Conservation (phyloP, 2,329 filamentous ascomycete species). For the Nigrospora osmanthi region DNA sequence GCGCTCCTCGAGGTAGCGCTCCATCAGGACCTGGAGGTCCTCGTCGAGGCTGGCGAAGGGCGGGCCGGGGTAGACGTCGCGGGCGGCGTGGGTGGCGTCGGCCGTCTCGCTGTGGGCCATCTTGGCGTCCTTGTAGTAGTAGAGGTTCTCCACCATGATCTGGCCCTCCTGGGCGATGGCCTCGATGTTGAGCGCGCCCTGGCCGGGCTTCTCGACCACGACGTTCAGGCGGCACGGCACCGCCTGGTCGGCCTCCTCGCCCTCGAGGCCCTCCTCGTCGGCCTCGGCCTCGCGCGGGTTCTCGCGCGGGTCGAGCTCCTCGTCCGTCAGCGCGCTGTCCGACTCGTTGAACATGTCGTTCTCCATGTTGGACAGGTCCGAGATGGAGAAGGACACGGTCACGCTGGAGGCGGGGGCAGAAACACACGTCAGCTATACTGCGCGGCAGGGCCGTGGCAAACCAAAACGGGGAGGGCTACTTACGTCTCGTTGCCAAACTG, state of each 20-base stretch:
- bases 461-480: conserved; percentile 20
- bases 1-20: conserved; percentile 90
- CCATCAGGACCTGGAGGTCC: conserved; percentile 85
- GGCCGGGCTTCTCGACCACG: conserved; percentile 78
- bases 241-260: conserved; percentile 37
- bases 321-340: conserved; percentile 45
- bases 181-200: conserved; percentile 81
- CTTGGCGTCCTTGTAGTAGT: conserved; percentile 73
- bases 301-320: conserved; percentile 35
- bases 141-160: conserved; percentile 84
- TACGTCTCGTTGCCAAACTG: conserved; percentile 84
- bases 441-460: background rate
- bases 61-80: conserved; percentile 80
- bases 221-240: conserved; percentile 82
- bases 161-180: conserved; percentile 78
- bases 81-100: conserved; percentile 68
- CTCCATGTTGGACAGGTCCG: conserved; percentile 65
- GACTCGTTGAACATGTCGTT: conserved; percentile 53
- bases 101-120: conserved; percentile 69
- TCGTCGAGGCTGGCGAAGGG: conserved; percentile 92
- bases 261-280: conserved; percentile 42
- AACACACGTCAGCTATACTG: conserved; percentile 10
- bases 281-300: conserved; percentile 38
- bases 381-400: conserved; percentile 76
- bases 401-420: conserved; percentile 46